phyloP scores from a whole-genome alignment of 192 early-diverging fungal genomes.

The Linnemannia zychae region DNA sequence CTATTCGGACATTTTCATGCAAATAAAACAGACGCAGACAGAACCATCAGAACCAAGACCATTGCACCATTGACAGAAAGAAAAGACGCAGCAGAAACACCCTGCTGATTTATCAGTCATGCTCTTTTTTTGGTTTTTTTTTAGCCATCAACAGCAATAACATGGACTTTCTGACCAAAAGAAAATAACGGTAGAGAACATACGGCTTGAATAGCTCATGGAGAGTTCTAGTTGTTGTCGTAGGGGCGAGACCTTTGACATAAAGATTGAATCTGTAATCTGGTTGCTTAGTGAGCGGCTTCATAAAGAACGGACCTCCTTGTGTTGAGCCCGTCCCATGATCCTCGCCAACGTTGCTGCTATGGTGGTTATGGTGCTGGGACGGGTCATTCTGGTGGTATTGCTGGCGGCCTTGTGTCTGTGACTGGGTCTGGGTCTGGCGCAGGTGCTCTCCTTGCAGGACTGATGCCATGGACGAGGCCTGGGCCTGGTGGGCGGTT shows the following conservation, averaged over 20 bases:
- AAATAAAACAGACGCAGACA: not conserved
- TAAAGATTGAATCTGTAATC: constrained; percentile 46
- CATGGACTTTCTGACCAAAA: no score
- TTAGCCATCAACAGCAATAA: not conserved
- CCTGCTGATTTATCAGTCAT: not conserved
- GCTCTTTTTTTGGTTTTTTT: constrained; percentile 3
- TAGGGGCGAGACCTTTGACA: constrained; percentile 30
- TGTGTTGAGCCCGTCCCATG: not conserved
- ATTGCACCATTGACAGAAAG: no score
- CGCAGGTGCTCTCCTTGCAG: not conserved
- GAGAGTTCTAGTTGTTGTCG: constrained; percentile 25
- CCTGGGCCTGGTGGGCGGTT: not conserved
- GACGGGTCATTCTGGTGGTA: not conserved
- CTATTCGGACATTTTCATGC: constrained; percentile 17
- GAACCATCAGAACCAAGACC: not conserved
- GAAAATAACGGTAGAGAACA: constrained; percentile 1
- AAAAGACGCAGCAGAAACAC: not conserved
- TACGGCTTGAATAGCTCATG: constrained; percentile 48
- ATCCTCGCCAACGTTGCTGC: not conserved
- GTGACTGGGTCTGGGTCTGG: not conserved
- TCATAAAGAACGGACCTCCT: constrained; percentile 23
- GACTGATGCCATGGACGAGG: not conserved
- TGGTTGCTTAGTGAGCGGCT: constrained; percentile 21
- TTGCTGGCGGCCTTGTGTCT: not conserved
- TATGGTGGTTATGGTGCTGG: not conserved